Base-by-base conservation (phyloP, 768 basidiomycete species). In the Cyclocybe cylindracea region DNA sequence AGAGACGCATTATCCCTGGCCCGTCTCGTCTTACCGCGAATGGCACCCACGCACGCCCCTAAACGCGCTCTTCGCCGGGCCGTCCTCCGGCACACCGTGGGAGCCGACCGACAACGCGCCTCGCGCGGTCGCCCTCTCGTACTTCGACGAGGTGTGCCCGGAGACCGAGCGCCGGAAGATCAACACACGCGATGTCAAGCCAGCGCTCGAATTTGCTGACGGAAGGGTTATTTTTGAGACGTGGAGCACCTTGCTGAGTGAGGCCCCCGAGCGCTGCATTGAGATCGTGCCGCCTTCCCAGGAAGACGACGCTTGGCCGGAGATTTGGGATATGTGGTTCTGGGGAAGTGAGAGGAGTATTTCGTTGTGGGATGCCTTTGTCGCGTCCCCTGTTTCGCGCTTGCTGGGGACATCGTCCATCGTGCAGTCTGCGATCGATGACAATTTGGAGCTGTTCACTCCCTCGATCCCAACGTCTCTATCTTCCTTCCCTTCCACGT, bases 61-160 rank as follows among this genome's bases (percentile, higher is more conserved):
- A 6, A 71, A 66, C 55, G 79, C 78, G 6, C 64, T 82, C 34
- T 66, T 79, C 34, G 61, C 70, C 18, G 80, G 80, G 4, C 78
- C 79, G 7, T 70, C 73, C 11, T 72, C 73, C 8, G 80, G 80
- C 10, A 75, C 72, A 4, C 67, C 70, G 16, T 79, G 74, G 73
- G 76, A 64, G 19, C 59, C 61, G 2, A 67, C 64, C 34, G 74
- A 80, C 53, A 53, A 60, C 18, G 66, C 75, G 1, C 78, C 79
- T 14, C 77, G 79, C 38, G 72, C 79, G 29, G 68, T 83, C 44
- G 76, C 75, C 9, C 66, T 69, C 38, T 62, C 63, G 5, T 80
- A 69, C 61, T 81, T 74, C 52, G 70, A 80, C 48, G 37, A 66
- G 18, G 77, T 81, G 42, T 83, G 81, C 53, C 78, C 81, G 1